Conservation (phyloP, 2,329 filamentous ascomycete species). For the Microsporum canis region DNA sequence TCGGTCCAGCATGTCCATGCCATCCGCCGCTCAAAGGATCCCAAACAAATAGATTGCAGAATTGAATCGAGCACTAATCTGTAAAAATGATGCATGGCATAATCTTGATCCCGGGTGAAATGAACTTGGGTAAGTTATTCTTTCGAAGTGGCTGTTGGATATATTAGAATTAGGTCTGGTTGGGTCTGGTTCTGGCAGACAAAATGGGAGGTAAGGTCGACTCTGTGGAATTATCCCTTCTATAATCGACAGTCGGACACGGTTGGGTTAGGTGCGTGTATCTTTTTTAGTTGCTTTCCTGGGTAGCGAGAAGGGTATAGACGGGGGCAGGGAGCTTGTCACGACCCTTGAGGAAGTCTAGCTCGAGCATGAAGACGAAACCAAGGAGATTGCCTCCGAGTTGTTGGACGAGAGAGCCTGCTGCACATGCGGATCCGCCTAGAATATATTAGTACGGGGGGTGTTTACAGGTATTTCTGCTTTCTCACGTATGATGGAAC, state of each 20-base stretch:
- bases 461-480: not conserved
- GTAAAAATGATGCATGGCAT: not conserved
- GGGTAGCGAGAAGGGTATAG: constrained; percentile 61
- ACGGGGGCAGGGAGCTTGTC: constrained; percentile 78
- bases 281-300: constrained; percentile 1
- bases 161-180: not conserved
- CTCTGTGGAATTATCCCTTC: not conserved
- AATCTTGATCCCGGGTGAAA: not conserved
- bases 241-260: not conserved
- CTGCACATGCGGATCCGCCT: constrained; percentile 88
- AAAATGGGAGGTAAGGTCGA: not conserved
- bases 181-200: not conserved
- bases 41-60: not conserved
- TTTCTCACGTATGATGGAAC: constrained; percentile 20
- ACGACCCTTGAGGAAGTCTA: constrained; percentile 83
- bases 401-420: constrained; percentile 73
- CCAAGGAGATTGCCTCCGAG: constrained; percentile 77
- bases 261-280: not conserved
- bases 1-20: not conserved
- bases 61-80: not conserved
- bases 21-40: not conserved
- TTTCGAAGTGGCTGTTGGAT: not conserved
- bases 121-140: not conserved
- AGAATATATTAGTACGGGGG: constrained; percentile 8
- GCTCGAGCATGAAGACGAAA: constrained; percentile 91